Percentiles rank a stretch among this genome's conserved stretches.
Conservation (phyloP, 2,329 filamentous ascomycete species). For the Chaetomium olivaceum region DNA sequence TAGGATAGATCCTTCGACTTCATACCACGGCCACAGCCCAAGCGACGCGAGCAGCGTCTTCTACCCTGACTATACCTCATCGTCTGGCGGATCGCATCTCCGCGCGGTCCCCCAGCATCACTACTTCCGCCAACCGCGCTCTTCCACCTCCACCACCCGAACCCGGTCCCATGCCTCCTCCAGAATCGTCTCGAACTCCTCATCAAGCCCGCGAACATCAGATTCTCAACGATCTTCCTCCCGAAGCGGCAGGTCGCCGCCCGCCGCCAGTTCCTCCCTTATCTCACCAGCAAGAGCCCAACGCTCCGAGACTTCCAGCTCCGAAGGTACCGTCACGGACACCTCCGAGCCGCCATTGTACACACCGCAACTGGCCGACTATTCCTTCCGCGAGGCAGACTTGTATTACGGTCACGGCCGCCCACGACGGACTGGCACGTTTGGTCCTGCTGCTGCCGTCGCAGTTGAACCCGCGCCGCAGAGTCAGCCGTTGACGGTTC, state of each 20-base stretch:
- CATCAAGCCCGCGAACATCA: not conserved
- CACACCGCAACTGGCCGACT: not conserved
- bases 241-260: not conserved
- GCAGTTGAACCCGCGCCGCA: not conserved
- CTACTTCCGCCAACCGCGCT: slow-evolving; percentile 1
- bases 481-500: not conserved
- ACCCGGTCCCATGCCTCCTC: not conserved
- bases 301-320: not conserved
- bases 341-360: not conserved
- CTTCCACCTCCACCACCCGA: not conserved
- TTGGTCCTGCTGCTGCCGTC: not conserved
- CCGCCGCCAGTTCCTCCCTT: not conserved
- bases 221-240: not conserved
- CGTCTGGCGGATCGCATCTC: not conserved
- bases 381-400: slow-evolving; percentile 11
- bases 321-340: not conserved
- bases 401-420: slow-evolving; percentile 6
- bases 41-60: slow-evolving; percentile 5
- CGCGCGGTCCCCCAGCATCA: not conserved
- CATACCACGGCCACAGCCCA: not conserved
- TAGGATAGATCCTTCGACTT: not conserved
- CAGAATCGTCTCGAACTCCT: not conserved
- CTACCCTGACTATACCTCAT: not conserved
- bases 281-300: not conserved
- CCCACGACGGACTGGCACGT: not conserved